Evolutionary conservation across 306 rosid genomes (phyloP), one percentile per base, ranked within the genome.

Genomic region (Casuarina glauca): DNA sequence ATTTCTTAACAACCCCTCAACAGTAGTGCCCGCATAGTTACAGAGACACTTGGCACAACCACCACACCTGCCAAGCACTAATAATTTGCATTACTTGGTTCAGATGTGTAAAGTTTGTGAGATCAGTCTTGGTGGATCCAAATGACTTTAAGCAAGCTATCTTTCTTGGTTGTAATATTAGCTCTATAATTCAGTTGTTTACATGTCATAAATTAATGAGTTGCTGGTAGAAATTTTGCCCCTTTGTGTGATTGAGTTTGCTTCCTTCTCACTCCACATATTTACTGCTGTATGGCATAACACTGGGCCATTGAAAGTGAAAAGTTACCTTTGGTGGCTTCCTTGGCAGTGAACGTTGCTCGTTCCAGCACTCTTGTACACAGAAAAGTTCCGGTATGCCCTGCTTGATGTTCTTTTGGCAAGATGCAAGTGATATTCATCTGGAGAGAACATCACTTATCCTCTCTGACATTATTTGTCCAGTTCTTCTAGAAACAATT

Each of bases 271-370:
- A 45, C 43, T 39, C 69, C 46, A 38, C 46, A 38, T 13, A 13
- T 13, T 63, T 63, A 38, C 44, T 63, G 46, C 46, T 13, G 36
- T 63, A 36, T 63, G 36, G 69, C 69, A 38, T 20, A 12, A 63
- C 44, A 63, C 20, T 5, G 46, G 38, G 38, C 4, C 39, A 67
- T 77, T 70, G 39, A 48, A 44, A 74, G 42, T 79, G 19, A 74
- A 70, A 80, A 20, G 51, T 62, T 50, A 52, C 63, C 15, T 10
- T 60, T 38, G 63, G 64, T 72, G 66, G 86, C 72, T 78, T 76
- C 81, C 78, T 84, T 83, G 83, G 82, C 97, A 95, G 99, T 13
- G 97, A 88, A 74, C 81, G 79, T 73, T 90, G 97, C 81, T 70
- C 71, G 46, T 89, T 80, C 67, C 69, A 82, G 17, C 79, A 87